Evolutionary conservation across 1,284 basidiomycete species (phyloP), one percentile per base, ranked within the genome.

Genomic region (Prillingera fragicola): DNA sequence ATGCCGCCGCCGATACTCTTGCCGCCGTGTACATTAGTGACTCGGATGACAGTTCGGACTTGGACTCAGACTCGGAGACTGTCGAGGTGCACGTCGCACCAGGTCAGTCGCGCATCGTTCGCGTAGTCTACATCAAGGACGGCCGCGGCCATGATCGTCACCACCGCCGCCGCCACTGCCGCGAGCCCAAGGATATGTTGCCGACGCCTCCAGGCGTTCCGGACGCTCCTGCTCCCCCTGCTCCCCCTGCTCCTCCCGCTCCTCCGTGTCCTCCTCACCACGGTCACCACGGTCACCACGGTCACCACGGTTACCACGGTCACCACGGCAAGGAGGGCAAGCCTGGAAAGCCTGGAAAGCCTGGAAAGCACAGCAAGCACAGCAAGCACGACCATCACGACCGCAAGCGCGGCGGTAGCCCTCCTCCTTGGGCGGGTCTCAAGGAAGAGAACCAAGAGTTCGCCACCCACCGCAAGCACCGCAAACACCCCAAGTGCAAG

Each of bases 71-170:
- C 15, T 12, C 34, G 7, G 23, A 35, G 26, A 8, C 27, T 13
- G 22, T n/a, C 13, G 24, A 15, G 7, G n/a, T n/a, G n/a, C n/a
- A 15, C 29, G 29, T 8, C n/a, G 14, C 29, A 4, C 14, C 29
- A 5, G 29, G 29, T 17, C n/a, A n/a, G n/a, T n/a, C n/a, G n/a
- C 26, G 37, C 26, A 14, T 22, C 14, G 34, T 37, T 6, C 39
- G 34, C 25, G 36, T 43, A 29, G 24, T 43, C 29, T 38, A 25
- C 19, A 13, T 43, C 18, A 38, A 43, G 34, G 12, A 17, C 27
- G n/a, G 15, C 22, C 15, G 31, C 13, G 24, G 26, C 18, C n/a
- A 38, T 17, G 18, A 29, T n/a, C 13, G 29, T 15, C 28, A 18
- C 28, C 33, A 29, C 21, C 24, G 28, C 5, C 21, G 22, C 23